These are phyloP conservation scores for Nitzschia sp. DNA, from an alignment of 108 stramenopile species.

Conservation along the genomic window DNA sequence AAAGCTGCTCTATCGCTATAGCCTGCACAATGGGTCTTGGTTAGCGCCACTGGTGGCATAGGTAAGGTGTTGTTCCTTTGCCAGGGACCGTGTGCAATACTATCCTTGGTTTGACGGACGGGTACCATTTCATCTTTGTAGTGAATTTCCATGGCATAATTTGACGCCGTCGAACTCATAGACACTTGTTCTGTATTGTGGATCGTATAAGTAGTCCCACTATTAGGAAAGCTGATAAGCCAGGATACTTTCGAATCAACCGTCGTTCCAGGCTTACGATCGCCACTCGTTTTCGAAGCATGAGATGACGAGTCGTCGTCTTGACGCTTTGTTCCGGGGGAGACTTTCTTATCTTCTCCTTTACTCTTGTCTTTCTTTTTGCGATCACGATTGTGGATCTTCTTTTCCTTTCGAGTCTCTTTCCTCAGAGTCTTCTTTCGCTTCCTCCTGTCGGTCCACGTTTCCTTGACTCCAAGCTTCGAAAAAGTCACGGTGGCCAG, in stretches of 20 bases:
- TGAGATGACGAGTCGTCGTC: neutral
- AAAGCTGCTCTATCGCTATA: slow-evolving; percentile 45
- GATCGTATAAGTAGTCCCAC: slow-evolving; percentile 42
- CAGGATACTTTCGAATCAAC: slow-evolving; percentile 25
- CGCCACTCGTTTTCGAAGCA: neutral
- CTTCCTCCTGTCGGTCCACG: neutral
- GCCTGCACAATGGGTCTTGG: slow-evolving; percentile 72
- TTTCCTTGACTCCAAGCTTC: neutral
- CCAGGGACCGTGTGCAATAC: slow-evolving; percentile 2
- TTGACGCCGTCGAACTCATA: neutral
- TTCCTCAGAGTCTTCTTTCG: neutral
- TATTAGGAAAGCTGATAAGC: slow-evolving; percentile 53
- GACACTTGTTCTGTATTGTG: slow-evolving; percentile 11
- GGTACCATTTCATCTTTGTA: neutral
- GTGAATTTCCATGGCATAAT: slow-evolving; percentile 4
- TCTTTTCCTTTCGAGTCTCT: neutral
- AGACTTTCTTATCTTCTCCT: neutral
- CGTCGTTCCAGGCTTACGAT: neutral
- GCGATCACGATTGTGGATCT: neutral
- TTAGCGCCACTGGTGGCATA: slow-evolving; percentile 20
- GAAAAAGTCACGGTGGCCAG: neutral
- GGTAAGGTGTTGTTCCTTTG: slow-evolving; percentile 5
- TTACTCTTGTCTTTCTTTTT: neutral
- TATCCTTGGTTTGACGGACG: neutral
- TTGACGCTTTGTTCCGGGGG: neutral